Percentiles rank a stretch among this genome's conserved stretches.
These are phyloP conservation scores for Epichloe brachyelytri DNA, from an alignment of 2,329 filamentous ascomycete genomes.

Conservation along the genomic window DNA sequence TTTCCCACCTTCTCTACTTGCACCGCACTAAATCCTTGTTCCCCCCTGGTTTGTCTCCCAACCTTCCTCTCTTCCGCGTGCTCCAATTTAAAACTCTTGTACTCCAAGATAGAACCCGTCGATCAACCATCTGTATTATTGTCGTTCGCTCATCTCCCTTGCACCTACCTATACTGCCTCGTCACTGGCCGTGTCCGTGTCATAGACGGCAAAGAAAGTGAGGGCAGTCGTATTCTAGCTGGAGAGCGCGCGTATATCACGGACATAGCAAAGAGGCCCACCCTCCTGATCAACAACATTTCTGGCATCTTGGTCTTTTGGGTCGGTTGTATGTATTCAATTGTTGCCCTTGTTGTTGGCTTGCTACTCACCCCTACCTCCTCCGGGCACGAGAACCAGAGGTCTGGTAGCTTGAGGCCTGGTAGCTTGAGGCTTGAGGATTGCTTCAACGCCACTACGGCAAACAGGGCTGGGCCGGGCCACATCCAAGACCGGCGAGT, in stretches of 20 bases:
- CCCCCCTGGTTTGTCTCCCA: background rate
- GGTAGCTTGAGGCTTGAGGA: too few species aligned
- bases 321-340: too few species aligned
- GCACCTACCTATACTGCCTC: background rate
- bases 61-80: too few species aligned
- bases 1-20: background rate
- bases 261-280: background rate
- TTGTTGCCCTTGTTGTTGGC: background rate
- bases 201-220: background rate
- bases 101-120: background rate
- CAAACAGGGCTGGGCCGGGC: too few species aligned
- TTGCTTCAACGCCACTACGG: too few species aligned
- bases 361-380: background rate
- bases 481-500: background rate
- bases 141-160: background rate
- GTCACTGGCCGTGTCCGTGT: background rate
- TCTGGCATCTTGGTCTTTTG: too few species aligned
- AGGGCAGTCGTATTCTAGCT: background rate
- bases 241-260: background rate
- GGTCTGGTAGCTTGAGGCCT: background rate
- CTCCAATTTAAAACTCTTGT: background rate
- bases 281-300: background rate
- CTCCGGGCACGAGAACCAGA: background rate
- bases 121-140: background rate
- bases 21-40: background rate